A percentile compares a stretch with the other conserved stretches of the same genome.
These are phyloP conservation scores for Xylariaceae sp. DNA, from an alignment of 2,329 filamentous ascomycete genomes.

Conservation along the genomic window DNA sequence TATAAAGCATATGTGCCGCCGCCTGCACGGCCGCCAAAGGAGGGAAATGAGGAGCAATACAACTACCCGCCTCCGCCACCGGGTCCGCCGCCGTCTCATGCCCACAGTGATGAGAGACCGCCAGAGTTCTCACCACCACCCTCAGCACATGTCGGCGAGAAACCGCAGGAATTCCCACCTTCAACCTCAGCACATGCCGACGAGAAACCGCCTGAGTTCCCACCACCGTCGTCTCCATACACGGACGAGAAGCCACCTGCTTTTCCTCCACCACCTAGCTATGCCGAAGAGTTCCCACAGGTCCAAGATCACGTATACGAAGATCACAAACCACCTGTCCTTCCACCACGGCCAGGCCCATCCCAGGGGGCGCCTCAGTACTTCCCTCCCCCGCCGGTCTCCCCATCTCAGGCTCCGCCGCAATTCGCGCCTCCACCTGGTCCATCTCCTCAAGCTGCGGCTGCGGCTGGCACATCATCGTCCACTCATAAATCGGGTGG, in stretches of 20 bases:
- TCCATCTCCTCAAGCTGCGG: neutral
- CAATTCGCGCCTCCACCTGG: conserved; percentile 13
- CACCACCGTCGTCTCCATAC: too few species aligned
- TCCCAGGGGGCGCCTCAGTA: conserved; percentile 7
- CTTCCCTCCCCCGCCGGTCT: conserved; percentile 5
- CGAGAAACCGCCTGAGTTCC: neutral
- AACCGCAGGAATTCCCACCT: neutral
- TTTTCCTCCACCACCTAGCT: conserved; percentile 18
- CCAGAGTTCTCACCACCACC: neutral
- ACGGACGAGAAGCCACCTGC: neutral
- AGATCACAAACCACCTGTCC: conserved; percentile 17
- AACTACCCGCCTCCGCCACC: conserved; percentile 5
- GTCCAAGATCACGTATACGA: conserved; percentile 12
- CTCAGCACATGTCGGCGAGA: neutral
- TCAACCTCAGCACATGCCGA: neutral
- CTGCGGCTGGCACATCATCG: neutral
- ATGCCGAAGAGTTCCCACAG: conserved; percentile 10
- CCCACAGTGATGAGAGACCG: neutral
- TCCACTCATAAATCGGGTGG: neutral
- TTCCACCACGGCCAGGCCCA: conserved; percentile 16
- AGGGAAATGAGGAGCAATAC: neutral
- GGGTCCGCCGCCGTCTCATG: conserved; percentile 4
- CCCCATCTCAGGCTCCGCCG: conserved; percentile 2
- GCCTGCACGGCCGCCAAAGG: neutral
- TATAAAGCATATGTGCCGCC: neutral